A percentile compares a stretch with the other conserved stretches of the same genome.
These are phyloP conservation scores for Saccharomyces jurei DNA, from an alignment of 805 yeast genomes.

Conservation along the genomic window DNA sequence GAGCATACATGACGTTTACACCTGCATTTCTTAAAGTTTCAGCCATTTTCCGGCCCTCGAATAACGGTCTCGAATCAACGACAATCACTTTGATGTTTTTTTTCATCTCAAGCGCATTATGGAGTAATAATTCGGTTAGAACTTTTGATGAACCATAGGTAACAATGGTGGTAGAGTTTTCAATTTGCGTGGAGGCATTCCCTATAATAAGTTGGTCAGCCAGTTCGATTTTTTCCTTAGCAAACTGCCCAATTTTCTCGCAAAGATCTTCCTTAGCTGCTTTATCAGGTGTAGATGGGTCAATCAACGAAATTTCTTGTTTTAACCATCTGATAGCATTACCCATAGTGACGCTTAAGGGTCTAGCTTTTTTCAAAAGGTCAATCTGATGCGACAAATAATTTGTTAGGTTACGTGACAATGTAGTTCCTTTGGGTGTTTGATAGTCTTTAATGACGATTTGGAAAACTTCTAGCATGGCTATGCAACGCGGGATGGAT, in stretches of 20 bases:
- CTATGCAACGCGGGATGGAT: constrained; percentile 73
- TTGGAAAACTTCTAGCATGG: constrained; percentile 80
- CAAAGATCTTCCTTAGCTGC: constrained; percentile 60
- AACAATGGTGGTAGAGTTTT: constrained; percentile 67
- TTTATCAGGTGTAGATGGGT: constrained; percentile 51
- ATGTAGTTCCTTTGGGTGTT: constrained; percentile 78
- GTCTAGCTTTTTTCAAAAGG: constrained; percentile 81
- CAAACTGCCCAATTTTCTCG: constrained; percentile 68
- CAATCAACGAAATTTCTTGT: constrained; percentile 79
- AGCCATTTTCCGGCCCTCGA: constrained; percentile 81
- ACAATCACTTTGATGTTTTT: constrained; percentile 74
- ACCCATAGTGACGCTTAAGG: constrained; percentile 91
- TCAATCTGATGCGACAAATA: constrained; percentile 90
- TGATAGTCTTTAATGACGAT: constrained; percentile 68
- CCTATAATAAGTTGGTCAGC: constrained; percentile 78
- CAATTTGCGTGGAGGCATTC: constrained; percentile 68
- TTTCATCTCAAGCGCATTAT: constrained; percentile 53
- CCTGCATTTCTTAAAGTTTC: constrained; percentile 53
- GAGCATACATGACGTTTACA: constrained; percentile 63
- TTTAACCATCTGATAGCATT: constrained; percentile 96
- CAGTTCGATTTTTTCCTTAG: constrained; percentile 75
- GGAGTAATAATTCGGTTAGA: constrained; percentile 61
- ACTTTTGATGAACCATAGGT: constrained; percentile 88
- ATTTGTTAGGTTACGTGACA: constrained; percentile 80
- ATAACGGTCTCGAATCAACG: constrained; percentile 88